Percentiles rank a stretch among this genome's conserved stretches.
Conservation (phyloP, 768 basidiomycete genomes). For the Agaricus subrufescens region DNA sequence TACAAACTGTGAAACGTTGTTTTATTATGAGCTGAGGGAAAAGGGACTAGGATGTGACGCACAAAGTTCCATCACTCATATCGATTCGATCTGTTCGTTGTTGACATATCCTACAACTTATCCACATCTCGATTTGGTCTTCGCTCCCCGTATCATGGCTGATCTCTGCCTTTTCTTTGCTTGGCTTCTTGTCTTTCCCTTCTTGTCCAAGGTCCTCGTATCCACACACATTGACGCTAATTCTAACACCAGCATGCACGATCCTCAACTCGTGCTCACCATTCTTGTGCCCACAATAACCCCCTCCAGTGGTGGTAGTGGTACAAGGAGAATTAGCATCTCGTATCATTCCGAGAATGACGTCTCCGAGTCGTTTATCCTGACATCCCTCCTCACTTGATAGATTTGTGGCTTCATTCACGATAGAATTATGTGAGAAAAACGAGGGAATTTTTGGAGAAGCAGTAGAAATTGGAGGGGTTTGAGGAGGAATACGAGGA, state of each 20-base stretch:
- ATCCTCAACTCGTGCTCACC: conserved; percentile 43
- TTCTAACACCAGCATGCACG: conserved; percentile 31
- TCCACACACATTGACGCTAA: conserved; percentile 21
- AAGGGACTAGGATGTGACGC: conserved; percentile 19
- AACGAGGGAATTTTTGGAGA: too few relatives aligned
- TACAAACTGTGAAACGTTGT: conserved; percentile 31
- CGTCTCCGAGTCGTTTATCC: conserved; percentile 35
- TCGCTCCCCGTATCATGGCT: neutral
- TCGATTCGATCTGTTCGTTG: conserved; percentile 24
- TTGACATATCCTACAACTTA: conserved; percentile 45
- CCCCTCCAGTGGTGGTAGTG: conserved; percentile 10
- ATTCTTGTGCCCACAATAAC: conserved; percentile 27
- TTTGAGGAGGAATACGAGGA: too few relatives aligned
- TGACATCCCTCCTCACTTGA: conserved; percentile 20
- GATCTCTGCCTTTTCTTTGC: conserved; percentile 9
- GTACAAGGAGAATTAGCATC: conserved; percentile 30
- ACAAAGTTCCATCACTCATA: conserved; percentile 52
- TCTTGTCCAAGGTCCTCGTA: conserved; percentile 2
- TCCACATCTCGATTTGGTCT: conserved; percentile 35
- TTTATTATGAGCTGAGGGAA: neutral
- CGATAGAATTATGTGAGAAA: too few relatives aligned
- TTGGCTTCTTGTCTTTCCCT: conserved; percentile 8
- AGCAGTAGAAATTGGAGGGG: too few relatives aligned
- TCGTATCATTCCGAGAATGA: conserved; percentile 27
- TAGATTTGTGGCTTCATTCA: too few relatives aligned